Evolutionary conservation across 2,329 filamentous ascomycete genomes (phyloP).

Genomic region (Neonectria neomacrospora): DNA sequence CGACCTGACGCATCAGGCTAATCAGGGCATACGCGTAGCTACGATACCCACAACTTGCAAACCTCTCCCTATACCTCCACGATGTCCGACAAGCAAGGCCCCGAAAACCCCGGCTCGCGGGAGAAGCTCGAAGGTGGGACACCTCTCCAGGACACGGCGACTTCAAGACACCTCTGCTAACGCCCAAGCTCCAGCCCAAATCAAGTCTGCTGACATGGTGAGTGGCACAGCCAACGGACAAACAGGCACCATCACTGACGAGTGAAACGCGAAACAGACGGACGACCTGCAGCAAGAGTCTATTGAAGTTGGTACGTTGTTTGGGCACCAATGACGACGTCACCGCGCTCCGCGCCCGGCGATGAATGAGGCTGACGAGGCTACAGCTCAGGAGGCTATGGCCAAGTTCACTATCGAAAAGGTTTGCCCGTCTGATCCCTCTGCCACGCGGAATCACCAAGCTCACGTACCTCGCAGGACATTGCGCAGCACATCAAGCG

Average conservation of each 20-base stretch:
- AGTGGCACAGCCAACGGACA: conserved; percentile 42
- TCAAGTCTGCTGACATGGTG: conserved; percentile 99
- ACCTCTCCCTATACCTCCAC: conserved; percentile 20
- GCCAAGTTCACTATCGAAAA: conserved; percentile 71
- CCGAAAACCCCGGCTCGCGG: conserved; percentile 63
- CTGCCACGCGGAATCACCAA: conserved; percentile 3
- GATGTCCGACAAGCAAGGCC: conserved; percentile 54
- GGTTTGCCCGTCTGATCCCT: conserved; percentile 49
- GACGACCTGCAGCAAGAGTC: conserved; percentile 98
- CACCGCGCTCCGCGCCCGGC: conserved; percentile 9
- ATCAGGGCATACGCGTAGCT: conserved; percentile 12
- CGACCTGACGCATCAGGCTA: conserved; percentile 17
- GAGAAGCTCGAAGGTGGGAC: conserved; percentile 80
- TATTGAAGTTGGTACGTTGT: conserved; percentile 87
- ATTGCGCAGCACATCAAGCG: conserved; percentile 97
- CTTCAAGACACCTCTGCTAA: conserved; percentile 16
- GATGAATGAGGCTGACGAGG: conserved; percentile 42
- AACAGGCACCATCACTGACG: conserved; percentile 45
- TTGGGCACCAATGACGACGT: conserved; percentile 11
- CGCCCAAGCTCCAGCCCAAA: conserved; percentile 74
- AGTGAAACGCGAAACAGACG: conserved; percentile 66
- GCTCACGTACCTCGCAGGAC: conserved; percentile 67
- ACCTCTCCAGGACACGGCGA: conserved; percentile 11
- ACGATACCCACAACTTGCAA: not conserved
- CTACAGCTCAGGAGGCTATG: conserved; percentile 70